Percentiles rank a stretch among this genome's conserved stretches.
These are phyloP conservation scores for Chrysoporthe austroafricana DNA, from an alignment of 2,329 filamentous ascomycete genomes.

Conservation along the genomic window DNA sequence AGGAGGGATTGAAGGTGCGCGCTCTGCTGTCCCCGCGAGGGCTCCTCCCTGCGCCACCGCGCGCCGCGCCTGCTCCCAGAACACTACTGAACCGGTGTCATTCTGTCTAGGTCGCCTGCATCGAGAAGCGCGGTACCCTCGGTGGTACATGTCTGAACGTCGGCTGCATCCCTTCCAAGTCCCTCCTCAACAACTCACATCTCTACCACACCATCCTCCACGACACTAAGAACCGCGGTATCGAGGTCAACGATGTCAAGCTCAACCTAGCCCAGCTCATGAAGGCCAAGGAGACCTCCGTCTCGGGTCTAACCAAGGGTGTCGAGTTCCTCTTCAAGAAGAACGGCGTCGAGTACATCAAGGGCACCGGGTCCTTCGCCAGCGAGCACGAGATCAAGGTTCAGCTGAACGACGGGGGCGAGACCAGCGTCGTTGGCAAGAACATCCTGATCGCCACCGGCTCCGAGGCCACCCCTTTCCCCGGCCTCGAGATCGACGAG, in stretches of 20 bases:
- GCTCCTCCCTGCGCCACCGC: too few relatives aligned
- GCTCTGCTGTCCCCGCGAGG: not conserved
- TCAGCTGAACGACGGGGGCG: constrained; percentile 86
- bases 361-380: constrained; percentile 85
- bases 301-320: constrained; percentile 88
- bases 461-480: constrained; percentile 94
- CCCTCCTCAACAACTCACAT: constrained; percentile 98
- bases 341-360: constrained; percentile 98
- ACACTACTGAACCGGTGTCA: not conserved
- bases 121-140: constrained; percentile 95
- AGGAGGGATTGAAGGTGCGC: constrained; percentile 90
- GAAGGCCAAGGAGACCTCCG: constrained; percentile 97
- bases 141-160: constrained; percentile 98
- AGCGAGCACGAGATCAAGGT: constrained; percentile 93
- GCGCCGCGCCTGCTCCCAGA: not conserved
- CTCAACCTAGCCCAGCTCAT: constrained; percentile 95
- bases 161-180: constrained; percentile 99
- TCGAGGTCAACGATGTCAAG: constrained; percentile 96
- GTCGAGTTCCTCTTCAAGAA: constrained; percentile 99
- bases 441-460: constrained; percentile 98
- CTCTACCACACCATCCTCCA: constrained; percentile 96
- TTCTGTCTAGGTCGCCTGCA: constrained; percentile 77
- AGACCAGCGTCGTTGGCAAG: constrained; percentile 85
- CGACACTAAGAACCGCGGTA: constrained; percentile 95
- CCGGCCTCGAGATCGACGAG: constrained; percentile 93